These are phyloP conservation scores for Castanea crenata DNA, from an alignment of 306 rosid genomes.

Conservation along the genomic window DNA sequence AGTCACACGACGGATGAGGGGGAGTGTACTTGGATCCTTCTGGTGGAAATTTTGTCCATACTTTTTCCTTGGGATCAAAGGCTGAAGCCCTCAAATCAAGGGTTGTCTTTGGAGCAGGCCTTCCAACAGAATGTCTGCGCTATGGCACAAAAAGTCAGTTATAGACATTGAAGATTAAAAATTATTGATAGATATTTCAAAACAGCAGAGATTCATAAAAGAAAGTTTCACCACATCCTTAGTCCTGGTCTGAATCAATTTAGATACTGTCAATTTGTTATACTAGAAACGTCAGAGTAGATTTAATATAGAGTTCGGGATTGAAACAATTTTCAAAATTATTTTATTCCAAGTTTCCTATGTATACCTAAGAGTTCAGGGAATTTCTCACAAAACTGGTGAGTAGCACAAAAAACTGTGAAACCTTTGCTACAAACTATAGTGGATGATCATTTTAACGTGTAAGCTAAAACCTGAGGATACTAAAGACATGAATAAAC, in stretches of 20 bases:
- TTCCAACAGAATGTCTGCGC: slow-evolving; percentile 95
- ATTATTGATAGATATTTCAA: slow-evolving; percentile 14
- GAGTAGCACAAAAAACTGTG: neutral
- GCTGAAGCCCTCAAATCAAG: slow-evolving; percentile 87
- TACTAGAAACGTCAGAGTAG: neutral
- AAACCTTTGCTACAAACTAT: neutral
- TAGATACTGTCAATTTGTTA: neutral
- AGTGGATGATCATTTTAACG: neutral
- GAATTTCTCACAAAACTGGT: neutral
- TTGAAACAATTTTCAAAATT: neutral
- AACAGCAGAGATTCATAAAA: neutral
- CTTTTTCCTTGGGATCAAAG: slow-evolving; percentile 90
- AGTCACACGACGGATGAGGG: slow-evolving; percentile 84
- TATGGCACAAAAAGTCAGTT: slow-evolving; percentile 60
- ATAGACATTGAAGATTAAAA: slow-evolving; percentile 25
- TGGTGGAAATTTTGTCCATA: slow-evolving; percentile 93
- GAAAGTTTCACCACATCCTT: neutral
- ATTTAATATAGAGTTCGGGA: neutral
- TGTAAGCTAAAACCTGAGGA: neutral
- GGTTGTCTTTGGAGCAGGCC: slow-evolving; percentile 89
- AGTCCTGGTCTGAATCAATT: too few species aligned
- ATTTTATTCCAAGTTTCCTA: neutral
- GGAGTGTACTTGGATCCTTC: slow-evolving; percentile 97
- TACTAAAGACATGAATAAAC: neutral
- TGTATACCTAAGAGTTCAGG: neutral